Percentiles rank a stretch among this genome's conserved stretches.
These are phyloP conservation scores for Talaromyces sp. DNA, from an alignment of 2,329 filamentous ascomycete genomes.

Conservation along the genomic window DNA sequence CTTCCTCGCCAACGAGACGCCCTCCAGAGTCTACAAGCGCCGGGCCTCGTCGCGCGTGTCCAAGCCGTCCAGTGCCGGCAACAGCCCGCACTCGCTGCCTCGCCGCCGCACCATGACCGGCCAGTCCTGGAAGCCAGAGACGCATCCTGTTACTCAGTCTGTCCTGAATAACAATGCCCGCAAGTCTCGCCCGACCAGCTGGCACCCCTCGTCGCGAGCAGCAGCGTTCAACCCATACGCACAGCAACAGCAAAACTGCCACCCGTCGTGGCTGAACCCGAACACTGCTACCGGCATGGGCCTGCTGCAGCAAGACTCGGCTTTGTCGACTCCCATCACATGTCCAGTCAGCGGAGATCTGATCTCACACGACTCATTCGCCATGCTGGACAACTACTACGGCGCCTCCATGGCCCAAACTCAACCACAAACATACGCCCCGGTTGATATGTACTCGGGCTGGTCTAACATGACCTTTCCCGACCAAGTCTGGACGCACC, in stretches of 20 bases:
- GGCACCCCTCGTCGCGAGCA: slow-evolving; percentile 62
- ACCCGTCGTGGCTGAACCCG: slow-evolving; percentile 9
- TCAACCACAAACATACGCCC: slow-evolving; percentile 13
- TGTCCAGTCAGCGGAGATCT: slow-evolving; percentile 13
- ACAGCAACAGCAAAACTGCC: slow-evolving; percentile 12
- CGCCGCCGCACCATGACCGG: slow-evolving; percentile 37
- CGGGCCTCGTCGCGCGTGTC: slow-evolving; percentile 50
- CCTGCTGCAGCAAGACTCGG: neutral
- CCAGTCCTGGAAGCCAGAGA: slow-evolving; percentile 30
- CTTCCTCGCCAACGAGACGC: slow-evolving; percentile 32
- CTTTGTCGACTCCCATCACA: slow-evolving; percentile 12
- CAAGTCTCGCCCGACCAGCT: slow-evolving; percentile 62
- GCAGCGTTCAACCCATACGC: slow-evolving; percentile 11
- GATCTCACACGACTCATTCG: slow-evolving; percentile 18
- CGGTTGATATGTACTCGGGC: slow-evolving; percentile 23
- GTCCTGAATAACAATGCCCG: slow-evolving; percentile 19
- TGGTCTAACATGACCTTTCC: slow-evolving; percentile 11
- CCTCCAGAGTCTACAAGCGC: slow-evolving; percentile 44
- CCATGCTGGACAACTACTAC: slow-evolving; percentile 11
- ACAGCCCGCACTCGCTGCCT: slow-evolving; percentile 53
- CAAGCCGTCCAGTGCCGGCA: slow-evolving; percentile 64
- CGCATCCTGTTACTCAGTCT: neutral
- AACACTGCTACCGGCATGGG: neutral
- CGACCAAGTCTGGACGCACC: slow-evolving; percentile 4
- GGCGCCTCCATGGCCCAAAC: slow-evolving; percentile 13